Evolutionary conservation across 805 yeast species (phyloP).

Genomic region (Schwanniomyces vanrijiae): DNA sequence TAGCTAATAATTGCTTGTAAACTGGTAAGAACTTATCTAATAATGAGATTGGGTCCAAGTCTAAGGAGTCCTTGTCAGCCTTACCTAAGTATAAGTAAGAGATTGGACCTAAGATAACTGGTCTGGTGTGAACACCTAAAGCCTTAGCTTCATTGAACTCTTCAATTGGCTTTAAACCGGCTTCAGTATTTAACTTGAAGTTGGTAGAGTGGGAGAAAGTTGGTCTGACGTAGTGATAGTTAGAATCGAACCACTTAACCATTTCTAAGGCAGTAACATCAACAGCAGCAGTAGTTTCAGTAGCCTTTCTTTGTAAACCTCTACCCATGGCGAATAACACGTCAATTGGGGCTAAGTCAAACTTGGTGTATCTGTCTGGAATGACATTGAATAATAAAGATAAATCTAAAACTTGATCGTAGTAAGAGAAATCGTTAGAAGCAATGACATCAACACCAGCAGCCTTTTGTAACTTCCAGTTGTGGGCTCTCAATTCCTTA

Average conservation of each 20-base stretch:
- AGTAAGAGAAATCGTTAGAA: slow-evolving; percentile 96
- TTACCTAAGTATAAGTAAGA: slow-evolving; percentile 94
- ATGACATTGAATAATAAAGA: slow-evolving; percentile 91
- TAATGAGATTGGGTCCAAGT: slow-evolving; percentile 88
- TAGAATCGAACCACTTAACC: slow-evolving; percentile 99
- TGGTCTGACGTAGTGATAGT: slow-evolving; percentile 99
- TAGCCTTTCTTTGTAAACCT: slow-evolving; percentile 97
- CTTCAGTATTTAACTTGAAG: slow-evolving; percentile 78
- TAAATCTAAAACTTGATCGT: slow-evolving; percentile 94
- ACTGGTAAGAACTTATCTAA: slow-evolving; percentile 90
- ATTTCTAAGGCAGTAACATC: slow-evolving; percentile 98
- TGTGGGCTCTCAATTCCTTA: slow-evolving; percentile 89
- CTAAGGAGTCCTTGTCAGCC: slow-evolving; percentile 96
- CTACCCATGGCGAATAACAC: slow-evolving; percentile 99
- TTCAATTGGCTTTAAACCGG: slow-evolving; percentile 91
- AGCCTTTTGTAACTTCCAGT: slow-evolving; percentile 97
- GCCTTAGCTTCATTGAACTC: slow-evolving; percentile 98
- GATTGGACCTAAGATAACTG: slow-evolving; percentile 95
- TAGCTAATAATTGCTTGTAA: slow-evolving; percentile 82
- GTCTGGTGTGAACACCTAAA: slow-evolving; percentile 95
- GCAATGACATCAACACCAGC: slow-evolving; percentile 98
- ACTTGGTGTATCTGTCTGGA: slow-evolving; percentile 96
- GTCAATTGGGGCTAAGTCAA: slow-evolving; percentile 84
- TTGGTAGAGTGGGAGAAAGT: slow-evolving; percentile 93
- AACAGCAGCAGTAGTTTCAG: slow-evolving; percentile 82